Evolutionary conservation across 306 rosid species (phyloP), one percentile per base, ranked within the genome.

Genomic region (Castanea mollissima): DNA sequence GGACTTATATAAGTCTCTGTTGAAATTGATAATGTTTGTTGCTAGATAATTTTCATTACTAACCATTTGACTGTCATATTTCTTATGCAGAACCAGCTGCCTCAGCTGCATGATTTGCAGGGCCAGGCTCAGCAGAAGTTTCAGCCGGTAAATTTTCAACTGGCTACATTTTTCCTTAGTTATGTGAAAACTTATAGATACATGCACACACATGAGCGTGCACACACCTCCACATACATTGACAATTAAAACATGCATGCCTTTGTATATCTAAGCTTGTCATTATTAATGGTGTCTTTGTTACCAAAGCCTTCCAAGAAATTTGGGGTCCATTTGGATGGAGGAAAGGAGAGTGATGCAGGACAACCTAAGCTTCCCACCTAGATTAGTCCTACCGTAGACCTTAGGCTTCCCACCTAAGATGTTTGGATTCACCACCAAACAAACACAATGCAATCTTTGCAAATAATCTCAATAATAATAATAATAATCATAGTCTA

Each of bases 91-190:
- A 85, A 67, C 72, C 86, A 80, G 55, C 20, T 81, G 54, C 79
- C 77, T 31, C 79, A 85, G 80, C 76, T 83, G 79, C 87, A 85
- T 80, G 86, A 84, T 80, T 83, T 89, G 79, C 88, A 86, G 54
- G 83, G 88, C 58, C 88, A 84, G 79, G 21, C 83, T 64, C 85
- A 80, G 79, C 88, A 79, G 76, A 87, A 87, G 75, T 87, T 87
- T 79, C 86, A 77, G 38, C 35, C 83, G 58, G 84, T 81, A 82
- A 78, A 52, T 77, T 73, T 69, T 15, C 78, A 20, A 25, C 73
- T 55, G 27, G 4, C 32, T 79, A 23, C 2, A 8, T 55, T 27
- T 4, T 16, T 41, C 5, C 7, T 15, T 29, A 6, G 52, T 55
- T 35, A 29, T 31, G 51, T 9, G 6, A 8, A 74, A n/a, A 74